Evolutionary conservation across 2,329 filamentous ascomycete genomes (phyloP), one percentile per base, ranked within the genome.

Genomic region (Xylaria sp.): DNA sequence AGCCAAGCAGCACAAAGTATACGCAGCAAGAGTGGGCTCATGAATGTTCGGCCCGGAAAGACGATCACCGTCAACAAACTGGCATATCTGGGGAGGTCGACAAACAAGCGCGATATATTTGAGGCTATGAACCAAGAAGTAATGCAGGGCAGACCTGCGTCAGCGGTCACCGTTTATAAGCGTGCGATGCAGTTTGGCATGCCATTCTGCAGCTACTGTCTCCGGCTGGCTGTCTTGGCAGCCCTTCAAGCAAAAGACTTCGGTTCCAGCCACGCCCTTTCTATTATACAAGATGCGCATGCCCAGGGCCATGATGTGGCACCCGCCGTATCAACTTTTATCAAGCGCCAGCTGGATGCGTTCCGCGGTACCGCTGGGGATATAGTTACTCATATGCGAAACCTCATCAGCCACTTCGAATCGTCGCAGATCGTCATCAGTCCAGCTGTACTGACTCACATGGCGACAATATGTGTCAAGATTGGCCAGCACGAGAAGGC

Each of bases 181-280:
- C 75, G 75, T 31, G 81, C 81, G 0, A 54, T 79, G 1, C 72
- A 70, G 10, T 75, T 72, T 4, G 79, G 81, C 20, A 77, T 85
- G 72, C 76, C 77, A 1, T 79, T 79, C 67, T 82, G 80, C 33
- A 73, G 74, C 2, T 79, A 81, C 28, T 85, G 83, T 62, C 78
- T 88, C 15, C 81, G 83, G n/a, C 77, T 87, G 5, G 85, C 83
- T 9, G 82, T 88, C 9, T 72, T 81, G 10, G 84, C 85, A 1
- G 78, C 81, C 15, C 73, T 87, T 60, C 76, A 75, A 18, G 55
- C 74, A 18, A 75, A 80, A 46, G 75, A 74, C 3, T 66, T 74
- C 2, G 72, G 76, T 52, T 67, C 79, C 57, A 66, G 74, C 56
- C 56, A 73, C 23, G 84, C 85, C 1, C 75, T 80, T 20, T 72